These are phyloP conservation scores for Jimgerdemannia flammicorona DNA, from an alignment of 192 early-diverging fungal species.

Conservation along the genomic window DNA sequence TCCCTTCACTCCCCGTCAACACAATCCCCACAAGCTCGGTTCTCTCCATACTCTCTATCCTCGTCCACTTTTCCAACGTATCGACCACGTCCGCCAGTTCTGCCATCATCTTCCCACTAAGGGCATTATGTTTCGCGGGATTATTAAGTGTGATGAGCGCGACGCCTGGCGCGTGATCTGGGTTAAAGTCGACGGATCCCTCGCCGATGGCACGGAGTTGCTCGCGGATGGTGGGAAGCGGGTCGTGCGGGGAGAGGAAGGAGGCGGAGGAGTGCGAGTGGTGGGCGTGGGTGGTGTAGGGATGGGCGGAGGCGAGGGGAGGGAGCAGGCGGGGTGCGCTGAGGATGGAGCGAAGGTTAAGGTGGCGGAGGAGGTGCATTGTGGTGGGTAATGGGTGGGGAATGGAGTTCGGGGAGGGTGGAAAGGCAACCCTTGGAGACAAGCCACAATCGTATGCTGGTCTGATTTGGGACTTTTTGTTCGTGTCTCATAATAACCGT, in stretches of 20 bases:
- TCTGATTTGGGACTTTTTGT: no score
- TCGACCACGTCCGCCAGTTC: conserved; percentile 50
- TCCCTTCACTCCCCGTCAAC: conserved; percentile 30
- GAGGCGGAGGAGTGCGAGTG: neutral
- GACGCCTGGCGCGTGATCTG: conserved; percentile 34
- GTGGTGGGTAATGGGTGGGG: no score
- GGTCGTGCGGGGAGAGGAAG: neutral
- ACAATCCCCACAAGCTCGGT: conserved; percentile 33
- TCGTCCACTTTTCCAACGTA: conserved; percentile 30
- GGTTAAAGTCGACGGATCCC: conserved; percentile 35
- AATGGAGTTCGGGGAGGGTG: no score
- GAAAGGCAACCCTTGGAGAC: no score
- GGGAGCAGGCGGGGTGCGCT: neutral
- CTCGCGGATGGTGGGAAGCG: conserved; percentile 11
- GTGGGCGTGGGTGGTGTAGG: neutral
- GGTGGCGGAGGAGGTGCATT: no score
- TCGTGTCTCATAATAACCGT: no score
- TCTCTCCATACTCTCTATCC: neutral
- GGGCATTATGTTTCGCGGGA: conserved; percentile 45
- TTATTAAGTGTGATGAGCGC: conserved; percentile 42
- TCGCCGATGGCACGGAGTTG: conserved; percentile 32
- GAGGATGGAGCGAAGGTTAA: no score
- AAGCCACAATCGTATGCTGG: no score
- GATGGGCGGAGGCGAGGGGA: neutral
- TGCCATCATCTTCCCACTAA: conserved; percentile 62